Evolutionary conservation across 495 filamentous ascomycete genomes (phyloP).

Genomic region (Aspergillus leporis): DNA sequence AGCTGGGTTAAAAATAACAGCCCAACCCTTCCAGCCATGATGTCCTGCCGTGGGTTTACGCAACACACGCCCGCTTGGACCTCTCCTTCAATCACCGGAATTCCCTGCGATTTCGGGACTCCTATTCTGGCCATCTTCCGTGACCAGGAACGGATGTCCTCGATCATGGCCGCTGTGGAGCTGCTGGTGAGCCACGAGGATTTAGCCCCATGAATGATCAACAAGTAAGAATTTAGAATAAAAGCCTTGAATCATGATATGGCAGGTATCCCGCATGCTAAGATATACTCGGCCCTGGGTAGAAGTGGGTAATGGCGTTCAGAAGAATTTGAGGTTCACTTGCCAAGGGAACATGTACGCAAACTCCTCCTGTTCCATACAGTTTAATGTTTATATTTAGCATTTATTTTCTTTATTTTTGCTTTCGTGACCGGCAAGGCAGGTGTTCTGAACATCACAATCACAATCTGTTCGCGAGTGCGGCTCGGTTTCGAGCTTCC

Average conservation of each 20-base stretch:
- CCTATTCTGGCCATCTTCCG: conserved; percentile 4
- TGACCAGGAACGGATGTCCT: conserved; percentile 1
- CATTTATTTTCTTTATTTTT: too few relatives aligned
- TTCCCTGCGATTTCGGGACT: conserved; percentile 11
- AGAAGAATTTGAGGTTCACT: neutral
- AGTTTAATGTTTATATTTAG: neutral
- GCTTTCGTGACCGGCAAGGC: too few relatives aligned
- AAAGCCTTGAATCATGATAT: neutral
- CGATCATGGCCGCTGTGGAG: conserved; percentile 2
- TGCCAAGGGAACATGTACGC: neutral
- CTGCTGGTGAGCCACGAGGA: neutral
- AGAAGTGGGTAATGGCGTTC: neutral
- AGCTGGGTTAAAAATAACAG: conserved; percentile 11
- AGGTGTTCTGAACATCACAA: neutral
- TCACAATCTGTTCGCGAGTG: neutral
- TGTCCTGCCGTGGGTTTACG: conserved; percentile 9
- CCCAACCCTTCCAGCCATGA: neutral
- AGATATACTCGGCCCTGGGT: neutral
- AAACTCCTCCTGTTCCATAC: neutral
- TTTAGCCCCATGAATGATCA: neutral
- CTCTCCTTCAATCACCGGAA: neutral
- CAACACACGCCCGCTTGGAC: conserved; percentile 17
- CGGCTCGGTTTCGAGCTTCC: neutral
- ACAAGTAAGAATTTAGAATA: neutral
- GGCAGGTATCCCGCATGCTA: conserved; percentile 3